Evolutionary conservation across 371 early-diverging fungal genomes (phyloP).

Genomic region (Saksenaea oblongispora): DNA sequence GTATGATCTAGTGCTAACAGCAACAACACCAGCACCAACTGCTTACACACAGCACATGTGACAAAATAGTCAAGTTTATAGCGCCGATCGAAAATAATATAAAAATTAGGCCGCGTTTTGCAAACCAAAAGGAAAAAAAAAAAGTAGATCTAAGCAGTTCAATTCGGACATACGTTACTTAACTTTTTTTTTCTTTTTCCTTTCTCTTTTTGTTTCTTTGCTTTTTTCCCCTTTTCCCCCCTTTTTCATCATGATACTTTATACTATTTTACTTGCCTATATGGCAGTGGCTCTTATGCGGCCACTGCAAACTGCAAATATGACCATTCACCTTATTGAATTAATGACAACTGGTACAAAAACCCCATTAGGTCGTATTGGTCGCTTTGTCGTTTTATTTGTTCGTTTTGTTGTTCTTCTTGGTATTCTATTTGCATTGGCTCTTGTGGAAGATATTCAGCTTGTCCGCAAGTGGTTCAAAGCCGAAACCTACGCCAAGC

Average conservation of each 20-base stretch:
- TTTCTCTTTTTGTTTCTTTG: neutral
- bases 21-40: no score
- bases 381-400: neutral
- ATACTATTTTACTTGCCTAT: neutral
- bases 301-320: neutral
- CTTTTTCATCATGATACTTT: constrained; percentile 1
- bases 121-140: neutral
- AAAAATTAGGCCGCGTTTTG: neutral
- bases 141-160: neutral
- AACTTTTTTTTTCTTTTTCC: neutral
- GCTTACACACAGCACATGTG: no score
- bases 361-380: neutral
- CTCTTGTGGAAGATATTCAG: neutral
- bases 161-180: neutral
- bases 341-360: neutral
- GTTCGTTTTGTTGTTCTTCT: neutral
- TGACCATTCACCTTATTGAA: neutral
- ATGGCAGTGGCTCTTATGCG: neutral
- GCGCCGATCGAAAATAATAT: no score
- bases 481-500: neutral
- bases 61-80: no score
- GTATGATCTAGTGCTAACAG: no score
- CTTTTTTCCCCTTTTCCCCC: neutral
- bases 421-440: neutral
- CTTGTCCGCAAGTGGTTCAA: neutral